Evolutionary conservation across 2,329 filamentous ascomycete genomes (phyloP).

Genomic region (Penicillium sp.): DNA sequence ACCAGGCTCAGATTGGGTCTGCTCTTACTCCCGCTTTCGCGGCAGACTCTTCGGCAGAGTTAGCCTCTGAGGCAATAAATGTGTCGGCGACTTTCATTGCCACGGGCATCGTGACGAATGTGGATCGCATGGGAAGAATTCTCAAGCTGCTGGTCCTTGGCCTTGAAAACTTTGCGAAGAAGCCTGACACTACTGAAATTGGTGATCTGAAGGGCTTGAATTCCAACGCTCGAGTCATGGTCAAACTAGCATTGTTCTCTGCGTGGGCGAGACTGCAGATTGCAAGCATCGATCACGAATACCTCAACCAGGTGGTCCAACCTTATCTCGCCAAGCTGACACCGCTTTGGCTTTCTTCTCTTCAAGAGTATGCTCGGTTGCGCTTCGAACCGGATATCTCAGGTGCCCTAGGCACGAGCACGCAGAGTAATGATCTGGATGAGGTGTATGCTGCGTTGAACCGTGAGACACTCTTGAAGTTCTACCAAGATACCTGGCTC

Average conservation of each 20-base stretch:
- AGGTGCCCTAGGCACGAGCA: constrained; percentile 75
- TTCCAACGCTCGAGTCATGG: constrained; percentile 96
- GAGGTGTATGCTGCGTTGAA: constrained; percentile 94
- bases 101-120: constrained; percentile 92
- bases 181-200: constrained; percentile 76
- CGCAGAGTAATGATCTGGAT: constrained; percentile 78
- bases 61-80: constrained; percentile 92
- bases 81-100: constrained; percentile 98
- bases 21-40: constrained; percentile 95
- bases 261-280: constrained; percentile 97
- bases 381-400: constrained; percentile 97
- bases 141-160: constrained; percentile 87
- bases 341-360: constrained; percentile 85
- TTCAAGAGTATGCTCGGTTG: constrained; percentile 87
- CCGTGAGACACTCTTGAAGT: constrained; percentile 83
- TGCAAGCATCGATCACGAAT: constrained; percentile 84
- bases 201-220: constrained; percentile 89
- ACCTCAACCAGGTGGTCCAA: constrained; percentile 79
- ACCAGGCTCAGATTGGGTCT: constrained; percentile 96
- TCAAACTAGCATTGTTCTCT: constrained; percentile 94
- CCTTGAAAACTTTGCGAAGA: constrained; percentile 82
- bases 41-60: constrained; percentile 87
- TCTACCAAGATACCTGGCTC: constrained; percentile 96
- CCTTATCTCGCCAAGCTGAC: constrained; percentile 87
- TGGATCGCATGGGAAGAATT: constrained; percentile 98